Percentiles rank a stretch among this genome's conserved stretches.
Evolutionary conservation across 495 filamentous ascomycete genomes (phyloP).

Genomic region (Massariosphaeria phaeospora): DNA sequence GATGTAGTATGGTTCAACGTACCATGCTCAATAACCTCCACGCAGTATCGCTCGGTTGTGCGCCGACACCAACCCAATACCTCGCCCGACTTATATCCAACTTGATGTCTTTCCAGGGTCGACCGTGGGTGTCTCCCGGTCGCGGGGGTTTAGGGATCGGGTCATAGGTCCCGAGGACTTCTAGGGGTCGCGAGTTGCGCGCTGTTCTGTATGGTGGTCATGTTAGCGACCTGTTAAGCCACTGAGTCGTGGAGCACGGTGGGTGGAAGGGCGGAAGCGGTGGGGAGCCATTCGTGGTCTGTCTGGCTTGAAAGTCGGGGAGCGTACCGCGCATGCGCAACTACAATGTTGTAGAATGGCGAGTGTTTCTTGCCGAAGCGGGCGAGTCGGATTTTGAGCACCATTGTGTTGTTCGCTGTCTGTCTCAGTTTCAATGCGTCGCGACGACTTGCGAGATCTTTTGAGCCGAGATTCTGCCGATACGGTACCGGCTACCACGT

Average conservation of each 20-base stretch:
- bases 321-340: constrained; percentile 84
- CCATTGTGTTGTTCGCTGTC: constrained; percentile 62
- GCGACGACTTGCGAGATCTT: constrained; percentile 5
- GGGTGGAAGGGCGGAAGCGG: neutral
- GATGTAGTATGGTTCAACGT: constrained; percentile 36
- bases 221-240: constrained; percentile 29
- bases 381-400: constrained; percentile 84
- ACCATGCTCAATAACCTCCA: constrained; percentile 87
- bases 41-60: constrained; percentile 82
- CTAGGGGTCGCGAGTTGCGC: constrained; percentile 77
- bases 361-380: constrained; percentile 84
- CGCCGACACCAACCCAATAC: constrained; percentile 96
- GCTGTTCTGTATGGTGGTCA: constrained; percentile 50
- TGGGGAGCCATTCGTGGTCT: neutral
- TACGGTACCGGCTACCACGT: neutral
- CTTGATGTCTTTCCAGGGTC: constrained; percentile 80
- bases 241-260: neutral
- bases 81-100: constrained; percentile 74
- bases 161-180: constrained; percentile 93
- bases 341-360: constrained; percentile 96
- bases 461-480: constrained; percentile 14
- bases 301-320: constrained; percentile 5
- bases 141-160: constrained; percentile 73
- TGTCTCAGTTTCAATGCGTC: neutral
- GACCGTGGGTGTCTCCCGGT: constrained; percentile 61